Evolutionary conservation across 1,284 basidiomycete genomes (phyloP).

Genomic region (Boletus calvinii): DNA sequence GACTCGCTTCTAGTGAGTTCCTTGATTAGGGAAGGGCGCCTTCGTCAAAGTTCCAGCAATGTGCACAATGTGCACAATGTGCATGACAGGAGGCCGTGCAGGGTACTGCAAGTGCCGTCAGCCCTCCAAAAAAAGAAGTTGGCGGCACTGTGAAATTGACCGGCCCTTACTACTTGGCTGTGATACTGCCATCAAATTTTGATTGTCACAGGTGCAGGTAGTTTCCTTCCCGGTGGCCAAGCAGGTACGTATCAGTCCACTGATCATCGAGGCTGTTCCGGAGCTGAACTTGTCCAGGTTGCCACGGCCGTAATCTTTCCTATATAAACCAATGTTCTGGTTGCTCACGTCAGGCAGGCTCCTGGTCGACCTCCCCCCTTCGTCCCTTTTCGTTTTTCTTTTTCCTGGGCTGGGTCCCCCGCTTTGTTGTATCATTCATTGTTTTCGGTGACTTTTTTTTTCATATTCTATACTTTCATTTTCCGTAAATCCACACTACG

Average conservation of each 20-base stretch:
- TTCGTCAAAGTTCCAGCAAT: too few species aligned
- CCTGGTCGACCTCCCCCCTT: conserved; percentile 14
- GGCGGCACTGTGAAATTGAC: too few species aligned
- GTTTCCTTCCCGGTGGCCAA: too few species aligned
- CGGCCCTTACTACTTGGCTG: too few species aligned
- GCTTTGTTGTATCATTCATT: neutral
- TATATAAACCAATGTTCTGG: conserved; percentile 12
- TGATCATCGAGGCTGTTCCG: conserved; percentile 9
- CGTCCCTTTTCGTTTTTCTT: conserved; percentile 7
- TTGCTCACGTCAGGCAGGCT: neutral
- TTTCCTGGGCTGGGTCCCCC: conserved; percentile 21
- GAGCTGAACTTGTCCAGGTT: neutral
- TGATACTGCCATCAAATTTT: neutral
- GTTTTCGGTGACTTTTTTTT: neutral
- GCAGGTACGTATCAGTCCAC: neutral
- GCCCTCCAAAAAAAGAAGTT: too few species aligned
- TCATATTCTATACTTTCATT: neutral
- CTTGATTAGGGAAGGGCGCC: too few species aligned
- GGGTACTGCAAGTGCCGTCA: too few species aligned
- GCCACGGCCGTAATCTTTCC: neutral
- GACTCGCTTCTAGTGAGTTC: too few species aligned
- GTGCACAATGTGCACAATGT: too few species aligned
- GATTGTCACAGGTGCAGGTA: neutral
- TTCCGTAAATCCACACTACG: neutral
- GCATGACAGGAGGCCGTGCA: too few species aligned